A percentile compares a stretch with the other conserved stretches of the same genome.
Conservation (phyloP, 2,329 filamentous ascomycete genomes). For the Huntiella abstrusa region DNA sequence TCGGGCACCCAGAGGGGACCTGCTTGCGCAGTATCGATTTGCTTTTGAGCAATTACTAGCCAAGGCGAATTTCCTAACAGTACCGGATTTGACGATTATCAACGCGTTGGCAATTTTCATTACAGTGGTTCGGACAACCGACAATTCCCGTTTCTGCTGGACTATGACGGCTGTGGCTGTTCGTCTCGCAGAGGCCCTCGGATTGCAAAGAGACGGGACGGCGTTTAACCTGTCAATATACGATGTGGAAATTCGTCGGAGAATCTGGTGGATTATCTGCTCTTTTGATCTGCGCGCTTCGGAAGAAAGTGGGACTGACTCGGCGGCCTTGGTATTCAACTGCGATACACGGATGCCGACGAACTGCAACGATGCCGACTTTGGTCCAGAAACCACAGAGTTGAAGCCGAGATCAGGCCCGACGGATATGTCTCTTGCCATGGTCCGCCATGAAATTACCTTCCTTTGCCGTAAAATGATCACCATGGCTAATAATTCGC, state of each 20-base stretch:
- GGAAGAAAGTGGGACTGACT: conserved; percentile 32
- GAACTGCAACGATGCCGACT: conserved; percentile 32
- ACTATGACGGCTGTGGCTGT: conserved; percentile 37
- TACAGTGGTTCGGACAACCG: conserved; percentile 26
- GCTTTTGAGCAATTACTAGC: conserved; percentile 38
- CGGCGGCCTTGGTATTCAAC: conserved; percentile 16
- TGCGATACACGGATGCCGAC: conserved; percentile 30
- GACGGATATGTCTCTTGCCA: conserved; percentile 31
- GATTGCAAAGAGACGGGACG: conserved; percentile 37
- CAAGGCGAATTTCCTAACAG: conserved; percentile 37
- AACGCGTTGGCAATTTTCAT: conserved; percentile 41
- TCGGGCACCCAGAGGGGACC: conserved; percentile 24
- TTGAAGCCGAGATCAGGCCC: conserved; percentile 29
- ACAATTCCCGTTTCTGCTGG: conserved; percentile 38
- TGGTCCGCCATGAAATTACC: conserved; percentile 33
- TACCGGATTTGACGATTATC: conserved; percentile 35
- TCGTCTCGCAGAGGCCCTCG: conserved; percentile 41
- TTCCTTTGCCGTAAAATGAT: conserved; percentile 15
- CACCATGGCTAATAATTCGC: conserved; percentile 5
- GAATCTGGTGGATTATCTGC: conserved; percentile 43
- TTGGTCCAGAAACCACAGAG: conserved; percentile 27
- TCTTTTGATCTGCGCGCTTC: conserved; percentile 35
- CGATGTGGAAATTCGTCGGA: conserved; percentile 39
- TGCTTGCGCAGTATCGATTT: conserved; percentile 29
- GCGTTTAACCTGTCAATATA: conserved; percentile 34